phyloP scores from a whole-genome alignment of 1,139 yeast genomes.

The Debaryomyces udenii region DNA sequence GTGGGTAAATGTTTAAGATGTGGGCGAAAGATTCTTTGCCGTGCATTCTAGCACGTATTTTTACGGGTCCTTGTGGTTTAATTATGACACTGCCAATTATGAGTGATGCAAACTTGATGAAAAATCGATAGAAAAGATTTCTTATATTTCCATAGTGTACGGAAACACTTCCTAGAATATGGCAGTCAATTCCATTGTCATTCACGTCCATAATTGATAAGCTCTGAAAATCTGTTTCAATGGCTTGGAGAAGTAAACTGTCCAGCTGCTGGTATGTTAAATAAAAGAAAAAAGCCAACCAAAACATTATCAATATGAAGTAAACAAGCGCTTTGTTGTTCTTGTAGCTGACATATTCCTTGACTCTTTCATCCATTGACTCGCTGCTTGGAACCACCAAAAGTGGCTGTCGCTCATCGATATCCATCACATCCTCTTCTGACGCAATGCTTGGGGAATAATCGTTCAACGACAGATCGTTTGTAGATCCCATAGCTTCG shows the following conservation, averaged over 20 bases:
- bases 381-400: constrained; percentile 7
- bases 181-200: constrained; percentile 28
- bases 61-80: constrained; percentile 25
- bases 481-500: not conserved
- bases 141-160: constrained; percentile 29
- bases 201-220: constrained; percentile 25
- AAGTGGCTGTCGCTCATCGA: constrained; percentile 8
- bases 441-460: not conserved
- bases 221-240: constrained; percentile 23
- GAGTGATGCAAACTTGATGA: constrained; percentile 24
- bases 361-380: constrained; percentile 4
- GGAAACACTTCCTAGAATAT: constrained; percentile 26
- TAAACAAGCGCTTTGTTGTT: constrained; percentile 7
- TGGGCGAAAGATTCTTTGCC: constrained; percentile 22
- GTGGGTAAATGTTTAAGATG: constrained; percentile 29
- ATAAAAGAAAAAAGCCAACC: constrained; percentile 14
- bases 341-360: constrained; percentile 6
- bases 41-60: constrained; percentile 25
- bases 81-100: constrained; percentile 29
- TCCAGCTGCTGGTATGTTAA: constrained; percentile 21
- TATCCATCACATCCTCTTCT: constrained; percentile 2
- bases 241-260: constrained; percentile 19
- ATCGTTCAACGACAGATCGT: not conserved
- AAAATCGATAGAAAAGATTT: constrained; percentile 23
- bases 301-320: constrained; percentile 1